Conservation (phyloP, 2,329 filamentous ascomycete species). For the Penicillium nordicum region DNA sequence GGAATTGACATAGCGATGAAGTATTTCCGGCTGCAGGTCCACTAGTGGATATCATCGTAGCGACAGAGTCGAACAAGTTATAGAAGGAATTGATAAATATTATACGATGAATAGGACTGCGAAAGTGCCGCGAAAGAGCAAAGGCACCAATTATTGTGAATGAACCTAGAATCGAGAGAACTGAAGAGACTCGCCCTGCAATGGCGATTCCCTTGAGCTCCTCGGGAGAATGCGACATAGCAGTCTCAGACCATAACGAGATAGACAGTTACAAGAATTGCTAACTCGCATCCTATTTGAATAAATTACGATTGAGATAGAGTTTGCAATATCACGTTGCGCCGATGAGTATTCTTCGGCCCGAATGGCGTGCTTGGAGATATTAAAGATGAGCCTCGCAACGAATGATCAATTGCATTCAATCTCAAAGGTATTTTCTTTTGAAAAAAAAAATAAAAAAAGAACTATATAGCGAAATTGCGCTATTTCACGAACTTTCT, state of each 20-base stretch:
- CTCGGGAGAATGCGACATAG: conserved; percentile 24
- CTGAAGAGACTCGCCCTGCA: conserved; percentile 31
- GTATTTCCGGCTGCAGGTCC: conserved; percentile 34
- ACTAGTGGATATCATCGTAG: conserved; percentile 40
- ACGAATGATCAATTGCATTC: background rate
- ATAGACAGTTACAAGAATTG: background rate
- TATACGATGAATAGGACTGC: conserved; percentile 40
- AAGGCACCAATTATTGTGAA: conserved; percentile 36
- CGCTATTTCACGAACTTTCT: background rate
- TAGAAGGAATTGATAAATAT: conserved; percentile 41
- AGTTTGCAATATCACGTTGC: conserved; percentile 2
- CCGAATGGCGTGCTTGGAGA: conserved; percentile 12
- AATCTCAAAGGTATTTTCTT: background rate
- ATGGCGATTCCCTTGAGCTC: conserved; percentile 28
- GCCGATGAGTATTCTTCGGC: conserved; percentile 10
- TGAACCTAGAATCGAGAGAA: conserved; percentile 34
- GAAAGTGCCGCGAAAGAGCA: conserved; percentile 32
- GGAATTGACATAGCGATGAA: conserved; percentile 38
- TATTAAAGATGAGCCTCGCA: background rate
- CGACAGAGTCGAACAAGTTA: conserved; percentile 38
- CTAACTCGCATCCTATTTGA: background rate
- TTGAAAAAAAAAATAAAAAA: too few species aligned
- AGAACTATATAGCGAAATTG: background rate
- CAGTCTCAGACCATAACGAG: background rate
- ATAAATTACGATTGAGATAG: background rate